Percentiles rank a stretch among this genome's conserved stretches.
Evolutionary conservation across 306 rosid genomes (phyloP).

Genomic region (Quercus bicolor): DNA sequence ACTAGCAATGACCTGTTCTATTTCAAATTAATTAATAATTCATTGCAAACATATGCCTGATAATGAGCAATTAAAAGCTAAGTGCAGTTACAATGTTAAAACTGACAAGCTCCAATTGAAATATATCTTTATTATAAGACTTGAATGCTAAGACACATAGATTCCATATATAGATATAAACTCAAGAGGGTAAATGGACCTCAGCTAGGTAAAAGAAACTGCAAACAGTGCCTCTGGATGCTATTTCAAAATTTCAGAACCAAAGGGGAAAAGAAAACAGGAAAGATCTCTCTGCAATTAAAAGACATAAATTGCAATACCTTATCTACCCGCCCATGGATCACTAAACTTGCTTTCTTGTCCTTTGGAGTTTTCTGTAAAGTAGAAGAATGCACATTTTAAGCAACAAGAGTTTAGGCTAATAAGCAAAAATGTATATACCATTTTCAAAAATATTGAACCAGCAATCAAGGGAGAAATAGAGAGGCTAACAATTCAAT

Average conservation of each 20-base stretch:
- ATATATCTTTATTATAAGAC: background rate
- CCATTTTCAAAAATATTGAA: background rate
- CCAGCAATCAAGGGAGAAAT: background rate
- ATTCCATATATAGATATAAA: background rate
- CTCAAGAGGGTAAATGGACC: background rate
- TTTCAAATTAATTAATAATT: conserved; percentile 20
- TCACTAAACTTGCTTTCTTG: conserved; percentile 85
- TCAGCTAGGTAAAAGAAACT: background rate
- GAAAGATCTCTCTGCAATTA: background rate
- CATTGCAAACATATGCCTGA: conserved; percentile 12
- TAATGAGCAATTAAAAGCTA: conserved; percentile 4
- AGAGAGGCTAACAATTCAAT: conserved; percentile 20
- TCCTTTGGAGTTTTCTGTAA: conserved; percentile 95
- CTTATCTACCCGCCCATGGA: conserved; percentile 89
- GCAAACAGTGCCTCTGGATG: background rate
- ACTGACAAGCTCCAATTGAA: background rate
- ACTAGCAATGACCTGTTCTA: conserved; percentile 80
- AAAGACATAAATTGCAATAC: conserved; percentile 41
- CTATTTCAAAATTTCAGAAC: background rate
- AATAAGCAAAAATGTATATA: conserved; percentile 7
- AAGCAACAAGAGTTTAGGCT: conserved; percentile 19
- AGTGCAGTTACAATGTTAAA: background rate
- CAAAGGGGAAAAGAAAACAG: background rate
- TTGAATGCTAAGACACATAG: background rate
- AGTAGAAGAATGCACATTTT: conserved; percentile 30